These are phyloP conservation scores for Lathyrus oleraceus DNA, from an alignment of 306 rosid genomes.

Conservation along the genomic window DNA sequence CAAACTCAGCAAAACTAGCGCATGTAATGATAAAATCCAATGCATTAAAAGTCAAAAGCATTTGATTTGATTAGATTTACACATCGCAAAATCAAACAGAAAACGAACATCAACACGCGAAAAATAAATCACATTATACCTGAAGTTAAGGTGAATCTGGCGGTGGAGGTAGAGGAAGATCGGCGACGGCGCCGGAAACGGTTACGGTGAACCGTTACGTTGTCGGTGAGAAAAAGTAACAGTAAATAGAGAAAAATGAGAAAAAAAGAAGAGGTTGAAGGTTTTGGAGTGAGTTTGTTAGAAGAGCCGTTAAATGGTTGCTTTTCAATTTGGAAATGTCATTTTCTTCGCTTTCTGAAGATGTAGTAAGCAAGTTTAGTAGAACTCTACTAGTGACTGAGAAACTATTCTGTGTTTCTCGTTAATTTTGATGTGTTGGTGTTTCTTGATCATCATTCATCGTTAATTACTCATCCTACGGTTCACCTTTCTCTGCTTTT, in stretches of 20 bases:
- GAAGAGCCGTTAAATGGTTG: slow-evolving; percentile 52
- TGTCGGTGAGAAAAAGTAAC: slow-evolving; percentile 46
- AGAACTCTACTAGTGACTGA: not conserved
- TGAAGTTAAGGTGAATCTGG: slow-evolving; percentile 14
- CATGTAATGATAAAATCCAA: not conserved
- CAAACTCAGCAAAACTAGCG: slow-evolving; percentile 22
- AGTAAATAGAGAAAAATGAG: not conserved
- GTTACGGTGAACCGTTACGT: slow-evolving; percentile 49
- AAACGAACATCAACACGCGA: not conserved
- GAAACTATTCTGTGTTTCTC: slow-evolving; percentile 1
- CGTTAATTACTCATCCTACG: not conserved
- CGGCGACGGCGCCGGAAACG: slow-evolving; percentile 47
- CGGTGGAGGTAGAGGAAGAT: slow-evolving; percentile 34
- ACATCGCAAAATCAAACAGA: slow-evolving; percentile 12
- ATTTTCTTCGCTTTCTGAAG: not conserved
- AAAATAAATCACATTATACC: slow-evolving; percentile 23
- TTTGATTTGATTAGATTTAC: slow-evolving; percentile 5
- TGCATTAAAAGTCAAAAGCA: slow-evolving; percentile 1
- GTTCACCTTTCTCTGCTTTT: too few species aligned
- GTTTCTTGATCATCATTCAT: not conserved
- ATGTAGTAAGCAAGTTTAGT: not conserved
- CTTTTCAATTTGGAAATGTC: not conserved
- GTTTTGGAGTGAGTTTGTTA: not conserved
- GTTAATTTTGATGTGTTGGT: not conserved
- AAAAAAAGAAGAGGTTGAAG: slow-evolving; percentile 1